phyloP scores from a whole-genome alignment of 2,329 filamentous ascomycete species.

The Diplodia scrobiculata region DNA sequence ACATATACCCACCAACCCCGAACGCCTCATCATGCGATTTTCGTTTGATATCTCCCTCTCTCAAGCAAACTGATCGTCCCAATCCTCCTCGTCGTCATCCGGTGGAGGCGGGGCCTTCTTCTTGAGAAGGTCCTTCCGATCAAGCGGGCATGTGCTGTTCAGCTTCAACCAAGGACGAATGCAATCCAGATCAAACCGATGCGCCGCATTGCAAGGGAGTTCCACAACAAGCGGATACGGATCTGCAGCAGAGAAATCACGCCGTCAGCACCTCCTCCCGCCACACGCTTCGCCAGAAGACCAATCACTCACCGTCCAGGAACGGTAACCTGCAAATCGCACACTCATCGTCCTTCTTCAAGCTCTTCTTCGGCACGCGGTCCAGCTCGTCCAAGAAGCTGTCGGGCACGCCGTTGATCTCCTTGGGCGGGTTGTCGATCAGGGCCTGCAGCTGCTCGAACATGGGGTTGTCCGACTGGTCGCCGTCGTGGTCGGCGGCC shows the following conservation, averaged over 20 bases:
- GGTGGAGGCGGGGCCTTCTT: constrained; percentile 44
- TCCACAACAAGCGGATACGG: constrained; percentile 65
- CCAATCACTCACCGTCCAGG: constrained; percentile 53
- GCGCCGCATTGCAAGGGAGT: constrained; percentile 62
- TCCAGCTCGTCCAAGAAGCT: constrained; percentile 64
- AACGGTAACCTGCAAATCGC: constrained; percentile 65
- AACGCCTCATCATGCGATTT: constrained; percentile 11
- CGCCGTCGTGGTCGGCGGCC: constrained; percentile 43
- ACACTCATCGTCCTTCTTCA: constrained; percentile 58
- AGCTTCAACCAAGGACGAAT: constrained; percentile 66
- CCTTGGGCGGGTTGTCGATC: constrained; percentile 61
- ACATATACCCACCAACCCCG: neutral
- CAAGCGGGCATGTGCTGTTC: constrained; percentile 65
- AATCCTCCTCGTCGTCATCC: constrained; percentile 52
- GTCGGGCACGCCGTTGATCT: constrained; percentile 64
- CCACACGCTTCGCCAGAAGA: neutral
- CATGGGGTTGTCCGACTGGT: constrained; percentile 40
- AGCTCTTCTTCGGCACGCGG: constrained; percentile 58
- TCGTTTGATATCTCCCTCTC: neutral
- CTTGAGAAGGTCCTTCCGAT: constrained; percentile 61
- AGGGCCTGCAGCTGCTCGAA: constrained; percentile 58
- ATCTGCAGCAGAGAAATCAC: constrained; percentile 41
- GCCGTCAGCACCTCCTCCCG: constrained; percentile 20
- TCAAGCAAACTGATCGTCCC: constrained; percentile 22
- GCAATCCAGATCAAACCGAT: constrained; percentile 67